phyloP scores from a whole-genome alignment of 495 filamentous ascomycete genomes.

The Penicillium daleae region DNA sequence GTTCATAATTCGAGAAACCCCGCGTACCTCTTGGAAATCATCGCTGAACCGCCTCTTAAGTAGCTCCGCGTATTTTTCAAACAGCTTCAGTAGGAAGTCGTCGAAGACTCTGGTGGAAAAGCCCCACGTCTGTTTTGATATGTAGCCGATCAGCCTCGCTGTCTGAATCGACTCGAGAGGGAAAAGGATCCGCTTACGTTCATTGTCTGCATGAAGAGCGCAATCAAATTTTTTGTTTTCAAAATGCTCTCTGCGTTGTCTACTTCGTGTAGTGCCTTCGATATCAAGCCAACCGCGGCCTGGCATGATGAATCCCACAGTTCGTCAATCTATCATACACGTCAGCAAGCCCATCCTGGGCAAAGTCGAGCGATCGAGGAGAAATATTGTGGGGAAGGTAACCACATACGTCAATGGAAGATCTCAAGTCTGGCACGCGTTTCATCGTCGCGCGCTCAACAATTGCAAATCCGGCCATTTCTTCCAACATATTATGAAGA shows the following conservation, averaged over 20 bases:
- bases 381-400: neutral
- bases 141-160: neutral
- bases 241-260: slow-evolving; percentile 82
- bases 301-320: slow-evolving; percentile 99
- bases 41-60: slow-evolving; percentile 88
- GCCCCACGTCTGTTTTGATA: slow-evolving; percentile 70
- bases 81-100: slow-evolving; percentile 79
- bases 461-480: slow-evolving; percentile 95
- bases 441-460: slow-evolving; percentile 93
- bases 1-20: neutral
- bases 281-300: slow-evolving; percentile 76
- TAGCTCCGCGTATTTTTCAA: slow-evolving; percentile 91
- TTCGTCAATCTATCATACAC: slow-evolving; percentile 73
- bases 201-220: slow-evolving; percentile 97
- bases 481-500: slow-evolving; percentile 84
- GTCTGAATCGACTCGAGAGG: neutral
- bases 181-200: slow-evolving; percentile 52
- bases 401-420: slow-evolving; percentile 72
- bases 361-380: neutral
- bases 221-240: slow-evolving; percentile 89
- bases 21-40: slow-evolving; percentile 83
- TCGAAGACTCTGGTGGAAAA: slow-evolving; percentile 84
- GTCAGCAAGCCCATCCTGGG: slow-evolving; percentile 8
- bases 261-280: slow-evolving; percentile 72
- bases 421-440: slow-evolving; percentile 77